Base-by-base conservation (phyloP, 352 stramenopile genomes). In the Phytophthora megakarya region DNA sequence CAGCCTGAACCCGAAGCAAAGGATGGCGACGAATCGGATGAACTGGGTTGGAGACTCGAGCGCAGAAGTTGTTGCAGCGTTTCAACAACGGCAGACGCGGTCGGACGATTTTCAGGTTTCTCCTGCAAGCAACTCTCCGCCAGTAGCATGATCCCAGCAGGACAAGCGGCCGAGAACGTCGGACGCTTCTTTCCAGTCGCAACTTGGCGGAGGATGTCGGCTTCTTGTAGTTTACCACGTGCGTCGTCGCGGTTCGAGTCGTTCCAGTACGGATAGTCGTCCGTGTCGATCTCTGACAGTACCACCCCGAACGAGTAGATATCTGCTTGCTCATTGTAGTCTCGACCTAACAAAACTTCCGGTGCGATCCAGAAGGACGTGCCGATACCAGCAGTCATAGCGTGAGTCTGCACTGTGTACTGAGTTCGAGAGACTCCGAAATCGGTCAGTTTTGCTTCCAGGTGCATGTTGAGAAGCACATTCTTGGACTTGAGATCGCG, bases 381-480 rank as follows among this genome's bases (percentile, higher is more conserved):
- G 0, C 70, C 70, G 26, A 78, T 70, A 11, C 67, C 62, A 10
- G 67, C 67, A 9, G 71, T 79, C 71, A 78, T 78, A 9, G 64
- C 28, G 37, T 79, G 71, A 23, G 62, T 79, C 35, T 79, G 52
- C n/a, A 73, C 54, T 16, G 60, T 51, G 48, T 73, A 63, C 23
- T 67, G 66, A 32, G 73, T 57, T 7, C 76, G 67, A 19, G 73
- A 81, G 22, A 83, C 71, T 7, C 80, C 80, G 67, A 91, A 91
- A 65, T 91, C 82, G 32, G 74, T 91, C 32, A 91, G 54, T 39
- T 91, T 91, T 1, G 80, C 80, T 22, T 87, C 67, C 19, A 86
- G 50, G 10, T 84, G 66, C 32, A 59, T 61, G 55, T 82, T 88
- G 6, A 88, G 65, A 28, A 84, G 75, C 32, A 78, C 70, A 39